Conservation (phyloP, 441 rosid species). For the Biscutella laevigata region DNA sequence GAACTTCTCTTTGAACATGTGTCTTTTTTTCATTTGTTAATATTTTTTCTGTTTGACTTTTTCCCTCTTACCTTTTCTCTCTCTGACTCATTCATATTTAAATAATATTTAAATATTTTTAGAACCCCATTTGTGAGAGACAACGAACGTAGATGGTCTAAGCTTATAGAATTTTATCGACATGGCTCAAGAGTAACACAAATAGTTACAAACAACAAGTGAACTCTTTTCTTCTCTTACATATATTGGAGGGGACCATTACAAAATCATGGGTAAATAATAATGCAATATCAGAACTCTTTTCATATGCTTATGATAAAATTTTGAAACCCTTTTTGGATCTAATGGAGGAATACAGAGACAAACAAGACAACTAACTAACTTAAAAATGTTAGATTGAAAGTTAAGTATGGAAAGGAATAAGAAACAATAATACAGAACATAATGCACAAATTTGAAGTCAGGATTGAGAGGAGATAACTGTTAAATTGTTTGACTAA, state of each 20-base stretch:
- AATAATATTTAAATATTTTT: too few species aligned
- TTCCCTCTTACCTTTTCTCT: too few species aligned
- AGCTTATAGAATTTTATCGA: not conserved
- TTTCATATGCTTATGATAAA: conserved; percentile 13
- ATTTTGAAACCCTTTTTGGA: conserved; percentile 7
- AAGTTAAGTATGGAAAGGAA: not conserved
- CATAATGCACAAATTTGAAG: not conserved
- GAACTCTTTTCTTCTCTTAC: conserved; percentile 14
- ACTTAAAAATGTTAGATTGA: not conserved
- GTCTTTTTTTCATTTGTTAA: too few species aligned
- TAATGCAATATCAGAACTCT: conserved; percentile 5
- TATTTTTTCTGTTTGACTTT: too few species aligned
- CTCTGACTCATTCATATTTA: too few species aligned
- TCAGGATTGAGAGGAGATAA: not conserved
- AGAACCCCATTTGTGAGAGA: too few species aligned
- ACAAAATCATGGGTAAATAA: conserved; percentile 18
- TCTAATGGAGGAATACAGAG: not conserved
- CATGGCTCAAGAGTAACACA: conserved; percentile 12
- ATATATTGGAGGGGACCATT: conserved; percentile 26
- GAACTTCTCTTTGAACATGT: too few species aligned
- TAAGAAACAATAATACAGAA: not conserved
- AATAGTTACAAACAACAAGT: conserved; percentile 24
- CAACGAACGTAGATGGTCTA: too few species aligned
- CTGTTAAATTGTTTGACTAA: not conserved
- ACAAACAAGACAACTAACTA: conserved; percentile 5